A percentile compares a stretch with the other conserved stretches of the same genome.
These are phyloP conservation scores for Gossypium turneri DNA, from an alignment of 345 rosid species.

Conservation along the genomic window DNA sequence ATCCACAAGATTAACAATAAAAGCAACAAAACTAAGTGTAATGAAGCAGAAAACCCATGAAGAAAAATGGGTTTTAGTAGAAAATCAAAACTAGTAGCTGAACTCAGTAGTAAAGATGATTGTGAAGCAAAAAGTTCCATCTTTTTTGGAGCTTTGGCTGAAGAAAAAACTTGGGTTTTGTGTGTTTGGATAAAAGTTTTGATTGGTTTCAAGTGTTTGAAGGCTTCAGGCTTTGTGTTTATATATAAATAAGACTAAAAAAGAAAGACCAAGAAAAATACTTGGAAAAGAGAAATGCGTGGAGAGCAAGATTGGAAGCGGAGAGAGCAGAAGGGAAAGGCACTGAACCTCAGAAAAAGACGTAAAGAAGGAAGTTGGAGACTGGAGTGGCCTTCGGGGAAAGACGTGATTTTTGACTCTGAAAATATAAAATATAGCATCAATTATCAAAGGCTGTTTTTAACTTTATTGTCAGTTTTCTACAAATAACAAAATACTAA, in stretches of 20 bases:
- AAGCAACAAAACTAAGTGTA: slow-evolving; percentile 44
- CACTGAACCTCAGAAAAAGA: not conserved
- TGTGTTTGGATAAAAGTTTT: not conserved
- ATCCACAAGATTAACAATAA: slow-evolving; percentile 34
- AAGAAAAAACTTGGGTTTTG: not conserved
- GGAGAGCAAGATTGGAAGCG: slow-evolving; percentile 25
- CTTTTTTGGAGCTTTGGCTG: not conserved
- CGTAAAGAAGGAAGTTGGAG: not conserved
- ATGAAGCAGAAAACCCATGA: slow-evolving; percentile 36
- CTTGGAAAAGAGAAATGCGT: slow-evolving; percentile 19
- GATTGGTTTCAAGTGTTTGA: not conserved
- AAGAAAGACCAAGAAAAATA: not conserved
- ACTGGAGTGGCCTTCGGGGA: not conserved
- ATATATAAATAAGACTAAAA: not conserved
- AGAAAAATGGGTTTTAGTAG: slow-evolving; percentile 37
- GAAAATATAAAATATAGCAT: no score
- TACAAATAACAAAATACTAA: no score
- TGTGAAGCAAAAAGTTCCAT: slow-evolving; percentile 33
- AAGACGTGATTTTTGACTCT: not conserved
- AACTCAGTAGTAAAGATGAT: slow-evolving; percentile 22
- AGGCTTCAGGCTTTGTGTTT: not conserved
- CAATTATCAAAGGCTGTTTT: no score
- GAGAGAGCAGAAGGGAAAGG: not conserved
- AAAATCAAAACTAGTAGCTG: slow-evolving; percentile 27
- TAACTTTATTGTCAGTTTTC: no score